A percentile compares a stretch with the other conserved stretches of the same genome.
These are phyloP conservation scores for Debaryomyces sp. DNA, from an alignment of 1,139 yeast genomes.

Conservation along the genomic window DNA sequence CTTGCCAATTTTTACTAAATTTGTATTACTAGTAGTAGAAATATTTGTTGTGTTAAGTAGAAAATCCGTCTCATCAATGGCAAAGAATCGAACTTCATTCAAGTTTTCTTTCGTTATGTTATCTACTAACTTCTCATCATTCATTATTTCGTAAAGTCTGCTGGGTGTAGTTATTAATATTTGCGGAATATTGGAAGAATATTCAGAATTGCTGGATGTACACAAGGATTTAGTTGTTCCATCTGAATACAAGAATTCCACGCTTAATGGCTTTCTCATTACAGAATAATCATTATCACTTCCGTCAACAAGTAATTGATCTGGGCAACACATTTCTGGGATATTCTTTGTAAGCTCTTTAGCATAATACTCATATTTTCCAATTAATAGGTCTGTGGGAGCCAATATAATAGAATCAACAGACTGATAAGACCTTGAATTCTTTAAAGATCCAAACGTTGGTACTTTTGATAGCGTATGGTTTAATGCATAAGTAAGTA, in stretches of 20 bases:
- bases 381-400: constrained; percentile 29
- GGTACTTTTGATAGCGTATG: constrained; percentile 25
- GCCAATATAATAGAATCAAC: constrained; percentile 29
- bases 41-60: constrained; percentile 19
- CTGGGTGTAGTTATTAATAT: constrained; percentile 26
- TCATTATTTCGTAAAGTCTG: constrained; percentile 13
- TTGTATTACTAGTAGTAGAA: constrained; percentile 4
- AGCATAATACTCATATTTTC: constrained; percentile 20
- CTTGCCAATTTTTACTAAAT: constrained; percentile 10
- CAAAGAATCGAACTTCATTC: constrained; percentile 18
- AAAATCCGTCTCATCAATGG: constrained; percentile 29
- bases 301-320: constrained; percentile 13
- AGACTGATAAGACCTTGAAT: constrained; percentile 9
- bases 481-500: constrained; percentile 27
- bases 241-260: constrained; percentile 17
- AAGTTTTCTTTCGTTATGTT: constrained; percentile 10
- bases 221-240: not conserved
- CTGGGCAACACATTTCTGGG: constrained; percentile 30
- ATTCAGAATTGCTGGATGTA: constrained; percentile 5
- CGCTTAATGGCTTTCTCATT: constrained; percentile 25
- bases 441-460: constrained; percentile 16
- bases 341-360: constrained; percentile 18
- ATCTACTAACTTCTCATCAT: constrained; percentile 2
- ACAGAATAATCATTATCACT: constrained; percentile 13
- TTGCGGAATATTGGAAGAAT: constrained; percentile 20